These are phyloP conservation scores for Saccharomycopsis sp. DNA, from an alignment of 805 yeast genomes.

Conservation along the genomic window DNA sequence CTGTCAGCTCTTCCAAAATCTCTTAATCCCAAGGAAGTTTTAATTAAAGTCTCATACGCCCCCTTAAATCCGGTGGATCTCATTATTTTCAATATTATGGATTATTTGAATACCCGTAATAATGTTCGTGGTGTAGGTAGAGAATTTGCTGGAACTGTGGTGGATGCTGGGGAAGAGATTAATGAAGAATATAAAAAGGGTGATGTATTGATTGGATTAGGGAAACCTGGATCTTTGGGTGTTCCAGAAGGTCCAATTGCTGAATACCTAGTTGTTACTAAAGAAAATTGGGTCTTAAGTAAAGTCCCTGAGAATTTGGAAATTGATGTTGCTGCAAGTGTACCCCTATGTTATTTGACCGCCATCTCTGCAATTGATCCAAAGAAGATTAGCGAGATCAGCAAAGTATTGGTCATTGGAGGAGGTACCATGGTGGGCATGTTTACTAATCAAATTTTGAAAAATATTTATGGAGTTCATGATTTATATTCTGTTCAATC, in stretches of 20 bases:
- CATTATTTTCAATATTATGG: constrained; percentile 40
- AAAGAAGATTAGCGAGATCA: constrained; percentile 26
- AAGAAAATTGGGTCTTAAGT: constrained; percentile 35
- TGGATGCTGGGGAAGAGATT: constrained; percentile 40
- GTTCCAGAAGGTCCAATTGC: constrained; percentile 50
- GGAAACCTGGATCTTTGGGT: constrained; percentile 33
- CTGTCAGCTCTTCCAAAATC: not conserved
- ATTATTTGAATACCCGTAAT: constrained; percentile 32
- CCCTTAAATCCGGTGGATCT: constrained; percentile 59
- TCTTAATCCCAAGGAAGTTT: constrained; percentile 27
- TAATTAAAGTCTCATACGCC: constrained; percentile 51
- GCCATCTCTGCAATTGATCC: constrained; percentile 38
- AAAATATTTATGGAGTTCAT: constrained; percentile 33
- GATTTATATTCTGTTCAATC: constrained; percentile 48
- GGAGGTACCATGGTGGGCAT: constrained; percentile 71
- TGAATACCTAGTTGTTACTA: constrained; percentile 43
- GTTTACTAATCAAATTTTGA: constrained; percentile 48
- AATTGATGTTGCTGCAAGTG: constrained; percentile 48
- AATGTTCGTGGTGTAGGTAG: constrained; percentile 57
- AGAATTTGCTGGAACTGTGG: constrained; percentile 54
- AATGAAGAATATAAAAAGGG: constrained; percentile 43
- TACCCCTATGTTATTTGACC: constrained; percentile 53
- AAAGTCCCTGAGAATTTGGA: constrained; percentile 37
- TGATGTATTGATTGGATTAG: constrained; percentile 48
- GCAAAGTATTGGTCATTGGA: constrained; percentile 58